Evolutionary conservation across 2,329 filamentous ascomycete genomes (phyloP), one percentile per base, ranked within the genome.

Genomic region (Nannizziopsis barbatae): DNA sequence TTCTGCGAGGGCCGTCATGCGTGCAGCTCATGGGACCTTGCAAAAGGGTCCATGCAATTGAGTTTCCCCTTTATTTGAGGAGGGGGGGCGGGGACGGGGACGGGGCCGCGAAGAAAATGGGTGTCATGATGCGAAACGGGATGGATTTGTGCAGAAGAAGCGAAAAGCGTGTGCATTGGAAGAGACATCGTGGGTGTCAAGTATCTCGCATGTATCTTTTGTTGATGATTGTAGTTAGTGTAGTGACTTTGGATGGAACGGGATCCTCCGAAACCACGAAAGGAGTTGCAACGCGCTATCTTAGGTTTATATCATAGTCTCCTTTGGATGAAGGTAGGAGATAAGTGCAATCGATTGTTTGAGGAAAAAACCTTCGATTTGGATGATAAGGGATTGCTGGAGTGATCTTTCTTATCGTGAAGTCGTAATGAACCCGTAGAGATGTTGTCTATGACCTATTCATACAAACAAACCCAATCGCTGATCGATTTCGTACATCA

Each of bases 101-200:
- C n/a, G n/a, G n/a, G n/a, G n/a, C n/a, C n/a, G n/a, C n/a, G n/a
- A n/a, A n/a, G n/a, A 27, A 27, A 7, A 27, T 27, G 22, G 22
- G 22, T 27, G 22, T 27, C 22, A 27, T 12, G 12, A 42, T 42
- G 17, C 20, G 15, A 18, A 6, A 38, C 17, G 15, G 18, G 35
- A 45, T 39, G 43, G 42, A 44, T 36, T 31, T 44, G 42, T 7
- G 18, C 35, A 11, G 35, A 15, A 38, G 18, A 8, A 35, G 31
- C 17, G 7, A 14, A 37, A 36, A 10, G 43, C 35, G 43, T 45
- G 43, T 45, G 43, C 43, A 39, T 45, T 45, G 33, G 43, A 11
- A 15, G 35, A 14, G 7, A 17, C 14, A 7, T 37, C 14, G 10
- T 27, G 22, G 7, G 22, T 27, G 7, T 27, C 22, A 7, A 27